These are phyloP conservation scores for Aureoboletus auriporus DNA, from an alignment of 768 basidiomycete genomes.

Conservation along the genomic window DNA sequence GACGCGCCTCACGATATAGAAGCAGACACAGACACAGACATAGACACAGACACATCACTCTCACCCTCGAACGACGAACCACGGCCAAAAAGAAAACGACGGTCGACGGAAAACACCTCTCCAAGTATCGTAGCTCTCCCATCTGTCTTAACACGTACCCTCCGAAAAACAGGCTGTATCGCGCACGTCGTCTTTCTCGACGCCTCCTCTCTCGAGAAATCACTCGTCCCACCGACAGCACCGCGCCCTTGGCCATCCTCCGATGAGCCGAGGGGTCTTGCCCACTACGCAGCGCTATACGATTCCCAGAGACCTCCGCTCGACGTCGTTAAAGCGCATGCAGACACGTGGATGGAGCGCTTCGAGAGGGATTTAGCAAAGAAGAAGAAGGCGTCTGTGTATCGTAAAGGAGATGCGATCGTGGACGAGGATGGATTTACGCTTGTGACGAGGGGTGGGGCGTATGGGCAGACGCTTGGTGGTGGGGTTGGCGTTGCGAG, in stretches of 20 bases:
- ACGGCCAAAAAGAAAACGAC: slow-evolving; percentile 31
- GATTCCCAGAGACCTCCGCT: slow-evolving; percentile 71
- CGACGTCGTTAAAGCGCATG: slow-evolving; percentile 68
- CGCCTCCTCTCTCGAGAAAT: slow-evolving; percentile 62
- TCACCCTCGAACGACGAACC: slow-evolving; percentile 14
- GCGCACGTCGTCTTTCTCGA: slow-evolving; percentile 77
- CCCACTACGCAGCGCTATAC: slow-evolving; percentile 67
- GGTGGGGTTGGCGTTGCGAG: slow-evolving; percentile 67
- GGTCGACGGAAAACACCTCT: slow-evolving; percentile 18
- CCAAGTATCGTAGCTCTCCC: slow-evolving; percentile 66
- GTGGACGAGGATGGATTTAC: slow-evolving; percentile 96
- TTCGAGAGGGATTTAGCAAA: slow-evolving; percentile 65
- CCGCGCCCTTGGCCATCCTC: slow-evolving; percentile 62
- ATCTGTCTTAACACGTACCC: slow-evolving; percentile 43
- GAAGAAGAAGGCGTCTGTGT: slow-evolving; percentile 58
- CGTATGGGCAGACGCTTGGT: slow-evolving; percentile 83
- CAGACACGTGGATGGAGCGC: slow-evolving; percentile 70
- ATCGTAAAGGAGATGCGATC: slow-evolving; percentile 80
- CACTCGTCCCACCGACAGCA: slow-evolving; percentile 50
- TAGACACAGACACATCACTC: neutral
- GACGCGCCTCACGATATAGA: slow-evolving; percentile 30
- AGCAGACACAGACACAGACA: slow-evolving; percentile 30
- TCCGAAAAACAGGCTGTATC: slow-evolving; percentile 59
- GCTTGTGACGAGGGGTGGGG: slow-evolving; percentile 87
- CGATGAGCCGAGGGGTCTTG: slow-evolving; percentile 62